phyloP scores from a whole-genome alignment of 805 yeast genomes.

The Ogataea minuta region DNA sequence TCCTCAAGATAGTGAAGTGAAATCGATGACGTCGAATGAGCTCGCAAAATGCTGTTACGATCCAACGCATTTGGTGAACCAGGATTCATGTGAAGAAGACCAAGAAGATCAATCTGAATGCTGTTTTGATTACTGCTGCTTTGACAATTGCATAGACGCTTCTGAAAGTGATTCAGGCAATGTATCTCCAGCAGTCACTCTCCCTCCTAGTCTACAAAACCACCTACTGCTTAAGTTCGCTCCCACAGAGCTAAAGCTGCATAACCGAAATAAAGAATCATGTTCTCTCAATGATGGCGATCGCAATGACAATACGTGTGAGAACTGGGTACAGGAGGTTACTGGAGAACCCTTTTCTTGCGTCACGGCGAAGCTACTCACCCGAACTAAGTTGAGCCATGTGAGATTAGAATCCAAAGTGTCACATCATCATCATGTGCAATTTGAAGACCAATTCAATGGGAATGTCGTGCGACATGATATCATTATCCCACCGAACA shows the following conservation, averaged over 20 bases:
- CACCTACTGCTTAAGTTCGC: not conserved
- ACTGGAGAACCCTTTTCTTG: not conserved
- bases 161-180: not conserved
- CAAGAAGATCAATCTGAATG: slow-evolving; percentile 19
- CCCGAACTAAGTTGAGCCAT: slow-evolving; percentile 7
- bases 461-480: slow-evolving; percentile 29
- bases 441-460: slow-evolving; percentile 28
- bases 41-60: slow-evolving; percentile 27
- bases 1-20: slow-evolving; percentile 6
- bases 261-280: not conserved
- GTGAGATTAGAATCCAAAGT: slow-evolving; percentile 2
- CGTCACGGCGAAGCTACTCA: not conserved
- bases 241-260: not conserved
- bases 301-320: not conserved
- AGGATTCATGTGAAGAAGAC: not conserved
- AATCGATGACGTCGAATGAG: slow-evolving; percentile 14
- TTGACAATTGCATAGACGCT: slow-evolving; percentile 19
- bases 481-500: slow-evolving; percentile 27
- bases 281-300: not conserved
- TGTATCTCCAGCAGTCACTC: not conserved
- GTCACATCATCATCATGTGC: slow-evolving; percentile 32
- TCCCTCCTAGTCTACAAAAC: not conserved
- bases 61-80: slow-evolving; percentile 20
- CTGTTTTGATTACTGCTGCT: slow-evolving; percentile 28
- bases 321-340: not conserved